Base-by-base conservation (phyloP, 805 yeast species). In the Candida takata region DNA sequence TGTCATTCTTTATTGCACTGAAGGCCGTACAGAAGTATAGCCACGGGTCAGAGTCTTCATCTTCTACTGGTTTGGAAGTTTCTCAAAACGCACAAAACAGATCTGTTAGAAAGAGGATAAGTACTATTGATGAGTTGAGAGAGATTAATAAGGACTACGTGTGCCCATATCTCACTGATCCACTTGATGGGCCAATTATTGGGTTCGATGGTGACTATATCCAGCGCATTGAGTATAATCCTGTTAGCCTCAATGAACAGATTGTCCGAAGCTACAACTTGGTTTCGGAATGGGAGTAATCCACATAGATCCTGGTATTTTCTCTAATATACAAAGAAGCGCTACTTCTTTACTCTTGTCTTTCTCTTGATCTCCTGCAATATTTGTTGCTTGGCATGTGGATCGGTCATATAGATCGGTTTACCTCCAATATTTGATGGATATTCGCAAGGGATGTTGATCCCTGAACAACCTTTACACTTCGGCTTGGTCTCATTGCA, bases 131-230 rank as follows among this genome's bases (percentile, higher is more conserved):
- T 42, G 58, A 53, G 19, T 20, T 42, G 2, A 45, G 58, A 30
- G 58, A 53, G 27, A 61, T 60, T 26, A 49, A 57, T 27, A 57
- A 74, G 42, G 74, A 76, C 5, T 90, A 87, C 49, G 78, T 75
- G 31, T 88, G 84, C 55, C 95, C 96, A 6, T 74, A 75, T 46
- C 59, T 86, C 43, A 70, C 79, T 0, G 73, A 71, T 37, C 72
- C 75, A 11, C 60, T 90, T 27, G 95, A 86, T 42, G 95, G 95
- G 0, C 97, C 97, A 0, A 74, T 92, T 70, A 64, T 88, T 33
- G 84, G 54, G 3, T 49, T 53, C 33, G 55, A 52, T 28, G 58
- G 58, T 20, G 58, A 53, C 31, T 51, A 51, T 33, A 38, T 52
- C 25, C 50, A 51, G 23, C 43, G 44, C 15, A 46, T 53, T 8